A percentile compares a stretch with the other conserved stretches of the same genome.
phyloP scores from a whole-genome alignment of 2,329 filamentous ascomycete genomes.

The Paradendryphiella salina region DNA sequence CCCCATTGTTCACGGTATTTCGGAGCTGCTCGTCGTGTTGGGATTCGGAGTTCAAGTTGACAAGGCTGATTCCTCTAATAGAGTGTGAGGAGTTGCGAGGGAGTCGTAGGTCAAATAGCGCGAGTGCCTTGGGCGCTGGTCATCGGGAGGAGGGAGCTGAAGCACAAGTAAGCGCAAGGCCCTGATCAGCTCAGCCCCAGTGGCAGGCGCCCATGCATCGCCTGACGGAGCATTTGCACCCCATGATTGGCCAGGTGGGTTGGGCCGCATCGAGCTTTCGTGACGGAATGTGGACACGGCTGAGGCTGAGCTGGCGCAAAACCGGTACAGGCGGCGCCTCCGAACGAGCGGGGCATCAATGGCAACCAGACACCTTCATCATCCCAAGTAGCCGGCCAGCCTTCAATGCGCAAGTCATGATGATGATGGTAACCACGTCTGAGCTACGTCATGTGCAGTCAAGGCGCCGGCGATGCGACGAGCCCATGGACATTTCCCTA shows the following conservation, averaged over 20 bases:
- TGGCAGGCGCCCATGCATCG: slow-evolving; percentile 3
- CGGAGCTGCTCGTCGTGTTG: neutral
- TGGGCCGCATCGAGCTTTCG: slow-evolving; percentile 4
- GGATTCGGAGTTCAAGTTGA: neutral
- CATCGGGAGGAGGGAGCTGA: slow-evolving; percentile 1
- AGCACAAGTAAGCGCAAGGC: slow-evolving; percentile 3
- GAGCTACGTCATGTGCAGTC: too few species aligned
- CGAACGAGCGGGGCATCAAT: slow-evolving; percentile 18
- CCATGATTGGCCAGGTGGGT: slow-evolving; percentile 1
- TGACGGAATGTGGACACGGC: slow-evolving; percentile 9
- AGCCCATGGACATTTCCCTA: neutral
- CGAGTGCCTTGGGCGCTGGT: slow-evolving; percentile 11
- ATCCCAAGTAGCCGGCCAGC: neutral
- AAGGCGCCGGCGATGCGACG: too few species aligned
- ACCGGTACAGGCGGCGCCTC: neutral
- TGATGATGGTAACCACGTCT: neutral
- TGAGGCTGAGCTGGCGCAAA: slow-evolving; percentile 12
- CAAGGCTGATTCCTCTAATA: slow-evolving; percentile 16
- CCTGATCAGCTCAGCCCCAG: slow-evolving; percentile 15
- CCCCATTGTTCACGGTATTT: slow-evolving; percentile 20
- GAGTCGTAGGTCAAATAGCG: slow-evolving; percentile 16
- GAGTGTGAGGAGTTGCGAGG: slow-evolving; percentile 3
- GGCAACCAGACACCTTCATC: neutral
- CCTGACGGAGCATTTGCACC: neutral
- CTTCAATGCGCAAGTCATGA: neutral